Evolutionary conservation across 225 moss, liverwort and hornwort species (phyloP).

Genomic region (Sphagnum tenellum): DNA sequence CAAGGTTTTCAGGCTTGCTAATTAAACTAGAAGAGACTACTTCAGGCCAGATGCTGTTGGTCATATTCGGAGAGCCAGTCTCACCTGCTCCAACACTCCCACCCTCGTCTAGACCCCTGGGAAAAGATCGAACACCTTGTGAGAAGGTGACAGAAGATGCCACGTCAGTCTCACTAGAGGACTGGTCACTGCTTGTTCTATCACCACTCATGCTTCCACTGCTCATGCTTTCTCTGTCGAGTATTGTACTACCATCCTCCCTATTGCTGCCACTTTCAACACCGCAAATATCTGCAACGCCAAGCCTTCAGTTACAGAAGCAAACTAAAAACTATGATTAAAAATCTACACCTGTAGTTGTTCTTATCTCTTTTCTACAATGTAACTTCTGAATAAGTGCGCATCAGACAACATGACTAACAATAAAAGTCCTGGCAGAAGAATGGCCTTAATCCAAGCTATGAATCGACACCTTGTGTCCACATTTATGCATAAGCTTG

Average conservation of each 20-base stretch:
- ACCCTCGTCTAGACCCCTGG: no score
- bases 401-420: no score
- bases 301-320: background rate
- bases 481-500: no score
- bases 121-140: background rate
- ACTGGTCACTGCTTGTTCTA: background rate
- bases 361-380: no score
- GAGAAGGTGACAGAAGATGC: slow-evolving; percentile 6
- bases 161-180: slow-evolving; percentile 20
- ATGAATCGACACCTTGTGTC: no score
- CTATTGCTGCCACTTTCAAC: slow-evolving; percentile 14
- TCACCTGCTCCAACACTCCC: slow-evolving; percentile 15
- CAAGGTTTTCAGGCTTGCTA: background rate
- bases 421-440: no score
- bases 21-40: no score
- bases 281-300: background rate
- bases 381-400: no score
- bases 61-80: slow-evolving; percentile 9
- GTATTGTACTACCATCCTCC: slow-evolving; percentile 10
- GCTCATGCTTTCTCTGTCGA: slow-evolving; percentile 14
- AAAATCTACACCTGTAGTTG: no score
- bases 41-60: background rate
- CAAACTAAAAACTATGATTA: background rate
- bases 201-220: slow-evolving; percentile 14
- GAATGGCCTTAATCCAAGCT: no score